A percentile compares a stretch with the other conserved stretches of the same genome.
Conservation (phyloP, 2,329 filamentous ascomycete genomes). For the Bipolaris bicolor region DNA sequence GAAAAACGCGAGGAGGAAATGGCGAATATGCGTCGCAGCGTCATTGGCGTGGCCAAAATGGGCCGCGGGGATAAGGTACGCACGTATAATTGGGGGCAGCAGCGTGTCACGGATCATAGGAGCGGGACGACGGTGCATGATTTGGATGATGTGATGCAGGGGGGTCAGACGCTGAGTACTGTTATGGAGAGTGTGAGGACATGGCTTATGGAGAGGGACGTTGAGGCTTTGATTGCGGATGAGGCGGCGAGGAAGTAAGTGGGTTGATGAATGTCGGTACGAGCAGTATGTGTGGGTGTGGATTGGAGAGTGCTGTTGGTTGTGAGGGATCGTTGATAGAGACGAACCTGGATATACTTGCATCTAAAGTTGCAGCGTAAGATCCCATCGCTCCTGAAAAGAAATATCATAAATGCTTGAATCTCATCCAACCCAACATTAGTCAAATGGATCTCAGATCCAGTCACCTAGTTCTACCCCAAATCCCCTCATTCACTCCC, state of each 20-base stretch:
- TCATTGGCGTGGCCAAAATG: conserved; percentile 78
- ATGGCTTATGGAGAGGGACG: conserved; percentile 78
- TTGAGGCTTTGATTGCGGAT: conserved; percentile 68
- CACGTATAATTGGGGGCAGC: conserved; percentile 83
- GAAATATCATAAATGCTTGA: too few relatives aligned
- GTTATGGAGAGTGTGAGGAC: conserved; percentile 78
- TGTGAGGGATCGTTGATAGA: too few relatives aligned
- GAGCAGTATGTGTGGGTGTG: too few relatives aligned
- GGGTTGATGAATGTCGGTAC: too few relatives aligned
- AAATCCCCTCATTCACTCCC: too few relatives aligned
- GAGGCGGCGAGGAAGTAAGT: conserved; percentile 34
- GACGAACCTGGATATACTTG: too few relatives aligned
- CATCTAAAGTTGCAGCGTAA: too few relatives aligned
- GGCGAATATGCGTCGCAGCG: conserved; percentile 73
- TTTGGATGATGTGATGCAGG: conserved; percentile 78
- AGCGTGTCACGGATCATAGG: conserved; percentile 87
- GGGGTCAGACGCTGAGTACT: conserved; percentile 72
- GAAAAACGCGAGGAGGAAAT: conserved; percentile 86
- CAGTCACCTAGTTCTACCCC: too few relatives aligned
- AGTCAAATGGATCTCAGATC: too few relatives aligned
- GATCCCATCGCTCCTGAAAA: too few relatives aligned
- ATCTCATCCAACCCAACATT: too few relatives aligned
- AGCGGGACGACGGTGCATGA: conserved; percentile 81
- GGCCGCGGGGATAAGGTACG: conserved; percentile 92
- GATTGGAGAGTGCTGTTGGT: too few relatives aligned